phyloP scores from a whole-genome alignment of 176 grass and related monocot genomes.

The Aegilops speltoides region DNA sequence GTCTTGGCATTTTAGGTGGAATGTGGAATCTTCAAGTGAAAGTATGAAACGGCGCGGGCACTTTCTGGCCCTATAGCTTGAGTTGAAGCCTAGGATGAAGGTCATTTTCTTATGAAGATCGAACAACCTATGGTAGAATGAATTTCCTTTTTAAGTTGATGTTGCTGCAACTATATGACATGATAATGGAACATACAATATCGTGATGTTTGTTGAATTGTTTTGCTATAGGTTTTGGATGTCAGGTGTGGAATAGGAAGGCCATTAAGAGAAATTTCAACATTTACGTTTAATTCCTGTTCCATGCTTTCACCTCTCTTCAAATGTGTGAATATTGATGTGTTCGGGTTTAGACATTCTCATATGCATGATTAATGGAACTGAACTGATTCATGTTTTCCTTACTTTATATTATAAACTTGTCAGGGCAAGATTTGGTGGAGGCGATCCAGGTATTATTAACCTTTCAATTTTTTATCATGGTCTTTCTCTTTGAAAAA shows the following conservation, averaged over 20 bases:
- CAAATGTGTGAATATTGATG: too few relatives aligned
- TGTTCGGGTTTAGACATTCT: too few relatives aligned
- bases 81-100: conserved; percentile 42
- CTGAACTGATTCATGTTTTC: too few relatives aligned
- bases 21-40: conserved; percentile 76
- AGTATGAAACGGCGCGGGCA: conserved; percentile 92
- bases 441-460: background rate
- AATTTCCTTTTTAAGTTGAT: background rate
- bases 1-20: conserved; percentile 58
- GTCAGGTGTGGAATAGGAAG: conserved; percentile 90
- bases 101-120: conserved; percentile 10
- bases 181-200: background rate
- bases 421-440: background rate
- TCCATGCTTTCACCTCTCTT: background rate
- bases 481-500: background rate
- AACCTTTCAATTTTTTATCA: background rate
- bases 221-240: conserved; percentile 70
- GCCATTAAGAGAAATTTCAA: conserved; percentile 87
- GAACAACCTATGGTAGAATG: background rate
- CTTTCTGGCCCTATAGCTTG: conserved; percentile 87
- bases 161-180: background rate
- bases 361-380: too few relatives aligned
- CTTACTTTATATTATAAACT: background rate
- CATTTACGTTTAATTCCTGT: conserved; percentile 53
- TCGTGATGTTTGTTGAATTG: conserved; percentile 1